Evolutionary conservation across 1,284 basidiomycete species (phyloP), one percentile per base, ranked within the genome.

Genomic region (Coniophora puteana): DNA sequence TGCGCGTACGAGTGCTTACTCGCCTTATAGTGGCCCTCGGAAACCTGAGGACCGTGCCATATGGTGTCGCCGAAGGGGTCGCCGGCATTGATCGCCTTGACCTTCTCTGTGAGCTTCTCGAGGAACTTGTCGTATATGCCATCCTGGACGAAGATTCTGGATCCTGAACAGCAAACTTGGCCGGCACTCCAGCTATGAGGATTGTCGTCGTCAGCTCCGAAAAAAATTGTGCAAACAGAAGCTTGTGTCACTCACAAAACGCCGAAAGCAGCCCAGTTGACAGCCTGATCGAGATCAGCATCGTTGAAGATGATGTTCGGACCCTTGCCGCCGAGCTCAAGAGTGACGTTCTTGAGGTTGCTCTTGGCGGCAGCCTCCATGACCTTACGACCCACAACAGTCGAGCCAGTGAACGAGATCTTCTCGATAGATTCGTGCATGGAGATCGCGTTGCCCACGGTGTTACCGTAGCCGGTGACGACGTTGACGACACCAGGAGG

Each of bases 151-250:
- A 76, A 87, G 58, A 93, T 83, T 44, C 92, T 80, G 4, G 89
- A 84, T 14, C 89, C 86, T 17, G 92, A 89, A 53, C 83, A 88
- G 67, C 92, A 94, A 11, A 77, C 76, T 65, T 94, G 90, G 36
- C 89, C 89, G 57, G 85, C 80, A 62, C 87, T 88, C 75, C 77
- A 87, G 66, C 79, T 80, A 62, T 17, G 55, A n/a, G 60, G 54
- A 71, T 62, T 51, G 67, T 20, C 38, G 21, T 36, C 29, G 1
- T 29, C 17, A 40, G 30, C 3, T 7, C 7, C 34, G 4, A 14
- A 30, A 16, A 7, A 26, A 42, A 32, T 20, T 48, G 17, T 8
- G 6, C 8, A 35, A 4, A n/a, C 22, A 20, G 21, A 25, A 45
- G 45, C 34, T 50, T 33, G 22, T 8, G 3, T 10, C 46, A 69